These are phyloP conservation scores for Anacardium occidentale DNA, from an alignment of 345 rosid genomes.

Conservation along the genomic window DNA sequence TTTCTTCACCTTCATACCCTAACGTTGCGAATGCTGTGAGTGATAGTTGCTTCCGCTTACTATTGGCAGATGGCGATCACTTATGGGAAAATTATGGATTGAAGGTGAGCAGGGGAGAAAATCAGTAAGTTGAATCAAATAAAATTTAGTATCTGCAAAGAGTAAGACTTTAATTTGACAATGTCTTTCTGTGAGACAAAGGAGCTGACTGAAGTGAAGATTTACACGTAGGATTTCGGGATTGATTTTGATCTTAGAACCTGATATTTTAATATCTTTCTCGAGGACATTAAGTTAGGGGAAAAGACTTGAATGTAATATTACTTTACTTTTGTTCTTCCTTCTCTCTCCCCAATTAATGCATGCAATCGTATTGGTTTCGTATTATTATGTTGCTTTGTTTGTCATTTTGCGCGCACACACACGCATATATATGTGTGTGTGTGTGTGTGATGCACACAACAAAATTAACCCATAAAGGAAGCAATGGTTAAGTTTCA, in stretches of 20 bases:
- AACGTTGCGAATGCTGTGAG: conserved; percentile 51
- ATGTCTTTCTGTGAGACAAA: not conserved
- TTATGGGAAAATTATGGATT: conserved; percentile 83
- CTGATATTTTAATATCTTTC: not conserved
- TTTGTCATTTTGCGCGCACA: too few species aligned
- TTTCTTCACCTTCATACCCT: conserved; percentile 51
- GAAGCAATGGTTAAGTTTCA: too few species aligned
- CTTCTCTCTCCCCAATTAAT: not conserved
- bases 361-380: not conserved
- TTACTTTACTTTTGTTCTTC: not conserved
- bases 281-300: not conserved
- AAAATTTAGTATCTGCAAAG: too few species aligned
- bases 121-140: conserved; percentile 25
- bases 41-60: conserved; percentile 71
- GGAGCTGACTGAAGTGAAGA: conserved; percentile 10
- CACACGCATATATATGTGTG: too few species aligned
- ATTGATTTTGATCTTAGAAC: not conserved
- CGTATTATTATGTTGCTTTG: too few species aligned
- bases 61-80: conserved; percentile 73
- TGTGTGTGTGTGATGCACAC: too few species aligned
- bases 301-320: not conserved
- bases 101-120: conserved; percentile 71
- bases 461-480: too few species aligned
- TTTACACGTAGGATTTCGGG: not conserved
- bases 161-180: not conserved